phyloP scores from a whole-genome alignment of 306 rosid species.

The Delonix regia region DNA sequence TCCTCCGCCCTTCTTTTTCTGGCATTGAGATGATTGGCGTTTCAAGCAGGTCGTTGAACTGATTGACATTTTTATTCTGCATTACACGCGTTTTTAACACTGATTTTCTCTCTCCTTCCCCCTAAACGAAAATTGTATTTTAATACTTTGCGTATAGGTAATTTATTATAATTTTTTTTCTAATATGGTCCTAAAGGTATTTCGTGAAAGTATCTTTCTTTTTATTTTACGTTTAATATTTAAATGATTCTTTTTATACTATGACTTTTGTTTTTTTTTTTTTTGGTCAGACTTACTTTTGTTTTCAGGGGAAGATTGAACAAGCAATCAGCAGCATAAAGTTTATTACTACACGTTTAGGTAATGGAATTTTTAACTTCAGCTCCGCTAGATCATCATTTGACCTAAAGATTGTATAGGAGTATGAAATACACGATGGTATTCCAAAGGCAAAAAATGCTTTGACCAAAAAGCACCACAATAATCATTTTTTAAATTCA shows the following conservation, averaged over 20 bases:
- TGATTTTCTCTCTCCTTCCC: neutral
- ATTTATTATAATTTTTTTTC: too few relatives aligned
- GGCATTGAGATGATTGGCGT: conserved; percentile 40
- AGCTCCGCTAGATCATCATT: neutral
- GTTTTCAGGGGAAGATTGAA: neutral
- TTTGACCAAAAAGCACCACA: neutral
- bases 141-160: too few relatives aligned
- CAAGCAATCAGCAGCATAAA: too few relatives aligned
- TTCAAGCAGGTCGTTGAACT: conserved; percentile 51
- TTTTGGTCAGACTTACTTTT: too few relatives aligned
- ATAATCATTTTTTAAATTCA: neutral
- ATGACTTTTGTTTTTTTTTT: too few relatives aligned
- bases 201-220: too few relatives aligned
- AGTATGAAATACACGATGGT: neutral
- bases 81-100: conserved; percentile 36
- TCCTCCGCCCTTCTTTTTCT: conserved; percentile 24
- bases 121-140: too few relatives aligned
- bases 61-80: conserved; percentile 34
- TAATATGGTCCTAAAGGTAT: too few relatives aligned
- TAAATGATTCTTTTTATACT: too few relatives aligned
- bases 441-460: neutral
- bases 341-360: too few relatives aligned
- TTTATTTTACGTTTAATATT: too few relatives aligned
- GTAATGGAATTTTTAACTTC: neutral
- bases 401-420: neutral